These are phyloP conservation scores for Torulaspora indica DNA, from an alignment of 805 yeast species.

Conservation along the genomic window DNA sequence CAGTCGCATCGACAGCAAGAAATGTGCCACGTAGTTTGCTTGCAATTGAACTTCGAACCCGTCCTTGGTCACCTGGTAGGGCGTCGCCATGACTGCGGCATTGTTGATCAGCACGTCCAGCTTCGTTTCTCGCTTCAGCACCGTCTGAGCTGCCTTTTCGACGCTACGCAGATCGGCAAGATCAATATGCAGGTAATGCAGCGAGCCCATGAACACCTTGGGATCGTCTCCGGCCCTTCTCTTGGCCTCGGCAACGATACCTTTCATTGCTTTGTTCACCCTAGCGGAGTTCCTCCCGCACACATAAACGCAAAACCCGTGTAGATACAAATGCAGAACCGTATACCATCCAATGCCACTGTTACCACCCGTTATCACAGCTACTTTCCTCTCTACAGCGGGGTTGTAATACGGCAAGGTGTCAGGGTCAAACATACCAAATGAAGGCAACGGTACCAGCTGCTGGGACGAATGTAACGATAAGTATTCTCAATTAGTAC, in stretches of 20 bases:
- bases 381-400: conserved; percentile 49
- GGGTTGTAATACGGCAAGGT: conserved; percentile 62
- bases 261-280: conserved; percentile 53
- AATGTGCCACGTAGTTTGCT: conserved; percentile 72
- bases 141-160: conserved; percentile 45
- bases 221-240: conserved; percentile 9
- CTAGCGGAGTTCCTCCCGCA: conserved; percentile 63
- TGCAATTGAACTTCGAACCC: conserved; percentile 77
- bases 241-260: conserved; percentile 52
- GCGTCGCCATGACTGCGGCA: conserved; percentile 80
- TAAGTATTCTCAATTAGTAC: neutral
- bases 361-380: conserved; percentile 76
- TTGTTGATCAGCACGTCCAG: conserved; percentile 66
- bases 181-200: conserved; percentile 50
- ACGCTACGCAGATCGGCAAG: conserved; percentile 46
- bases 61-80: conserved; percentile 58
- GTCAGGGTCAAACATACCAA: conserved; percentile 40
- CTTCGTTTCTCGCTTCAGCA: conserved; percentile 43
- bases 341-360: conserved; percentile 78
- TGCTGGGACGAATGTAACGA: neutral
- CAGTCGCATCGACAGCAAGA: conserved; percentile 58
- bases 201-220: conserved; percentile 8
- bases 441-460: neutral
- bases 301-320: conserved; percentile 70
- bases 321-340: conserved; percentile 68